phyloP scores from a whole-genome alignment of 2,329 filamentous ascomycete species.

The Claviceps maximensis region DNA sequence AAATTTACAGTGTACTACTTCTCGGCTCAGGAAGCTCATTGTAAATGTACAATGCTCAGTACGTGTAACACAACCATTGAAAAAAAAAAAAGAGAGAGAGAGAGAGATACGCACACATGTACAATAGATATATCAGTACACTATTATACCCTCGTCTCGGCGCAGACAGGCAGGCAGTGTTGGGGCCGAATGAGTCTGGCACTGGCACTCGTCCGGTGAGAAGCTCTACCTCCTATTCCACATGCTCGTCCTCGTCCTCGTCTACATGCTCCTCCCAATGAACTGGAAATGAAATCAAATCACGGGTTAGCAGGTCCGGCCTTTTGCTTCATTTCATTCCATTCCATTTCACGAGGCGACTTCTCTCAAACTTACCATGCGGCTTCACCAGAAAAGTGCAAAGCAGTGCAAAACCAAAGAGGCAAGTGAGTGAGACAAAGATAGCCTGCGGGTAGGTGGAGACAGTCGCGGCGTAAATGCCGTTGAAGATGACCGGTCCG shows the following conservation, averaged over 20 bases:
- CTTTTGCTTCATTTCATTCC: no score
- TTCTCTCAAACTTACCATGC: slow-evolving; percentile 45
- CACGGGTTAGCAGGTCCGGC: background rate
- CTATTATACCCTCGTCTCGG: slow-evolving; percentile 17
- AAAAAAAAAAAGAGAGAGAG: background rate
- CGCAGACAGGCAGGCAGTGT: slow-evolving; percentile 9
- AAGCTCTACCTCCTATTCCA: slow-evolving; percentile 15
- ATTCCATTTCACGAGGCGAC: background rate
- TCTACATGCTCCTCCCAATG: slow-evolving; percentile 18
- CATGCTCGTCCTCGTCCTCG: slow-evolving; percentile 13
- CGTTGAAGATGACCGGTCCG: slow-evolving; percentile 71
- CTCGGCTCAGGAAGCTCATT: no score
- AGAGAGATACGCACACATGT: background rate
- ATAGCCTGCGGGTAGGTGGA: slow-evolving; percentile 66
- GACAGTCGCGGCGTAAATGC: slow-evolving; percentile 74
- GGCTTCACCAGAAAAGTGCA: slow-evolving; percentile 60
- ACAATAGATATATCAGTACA: slow-evolving; percentile 8
- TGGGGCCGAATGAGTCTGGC: slow-evolving; percentile 5
- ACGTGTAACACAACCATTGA: no score
- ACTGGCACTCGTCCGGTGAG: slow-evolving; percentile 7
- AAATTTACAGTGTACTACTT: no score
- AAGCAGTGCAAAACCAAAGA: slow-evolving; percentile 54
- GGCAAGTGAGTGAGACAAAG: slow-evolving; percentile 57
- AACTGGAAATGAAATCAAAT: slow-evolving; percentile 11
- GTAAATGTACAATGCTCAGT: no score